Percentiles rank a stretch among this genome's conserved stretches.
Evolutionary conservation across 176 grass and related monocot species (phyloP).

Genomic region (Bothriochloa decipiens): DNA sequence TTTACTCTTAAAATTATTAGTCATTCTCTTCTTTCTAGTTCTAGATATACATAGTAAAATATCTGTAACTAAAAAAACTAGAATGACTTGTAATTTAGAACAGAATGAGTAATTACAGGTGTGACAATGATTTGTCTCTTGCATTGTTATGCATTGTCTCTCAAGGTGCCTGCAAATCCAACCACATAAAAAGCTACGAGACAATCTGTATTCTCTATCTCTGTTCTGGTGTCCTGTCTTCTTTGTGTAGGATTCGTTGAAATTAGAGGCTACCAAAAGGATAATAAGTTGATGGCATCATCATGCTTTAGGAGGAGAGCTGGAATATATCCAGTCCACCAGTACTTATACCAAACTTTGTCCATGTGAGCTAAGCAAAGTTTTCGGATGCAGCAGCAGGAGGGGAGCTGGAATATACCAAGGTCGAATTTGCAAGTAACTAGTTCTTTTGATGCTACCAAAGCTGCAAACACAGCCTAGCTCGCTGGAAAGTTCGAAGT

Average conservation of each 20-base stretch:
- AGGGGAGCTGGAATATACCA: background rate
- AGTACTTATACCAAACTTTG: slow-evolving; percentile 14
- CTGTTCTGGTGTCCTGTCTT: background rate
- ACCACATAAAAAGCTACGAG: no score
- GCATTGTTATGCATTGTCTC: no score
- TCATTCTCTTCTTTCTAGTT: no score
- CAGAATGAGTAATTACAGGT: no score
- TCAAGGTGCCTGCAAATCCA: no score
- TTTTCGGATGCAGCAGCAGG: background rate
- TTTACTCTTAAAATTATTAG: no score
- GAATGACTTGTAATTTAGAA: no score
- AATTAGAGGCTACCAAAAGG: background rate
- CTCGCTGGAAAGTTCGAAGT: background rate
- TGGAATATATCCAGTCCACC: background rate
- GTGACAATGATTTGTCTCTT: no score
- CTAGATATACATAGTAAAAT: no score
- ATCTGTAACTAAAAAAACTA: no score
- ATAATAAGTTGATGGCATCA: background rate
- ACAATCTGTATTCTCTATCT: background rate
- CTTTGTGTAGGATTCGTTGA: background rate
- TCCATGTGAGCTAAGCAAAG: background rate
- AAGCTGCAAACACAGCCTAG: background rate
- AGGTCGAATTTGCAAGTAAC: slow-evolving; percentile 10
- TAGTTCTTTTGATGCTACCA: background rate
- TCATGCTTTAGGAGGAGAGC: background rate